A percentile compares a stretch with the other conserved stretches of the same genome.
These are phyloP conservation scores for Xylaria castorea DNA, from an alignment of 495 filamentous ascomycete genomes.

Conservation along the genomic window DNA sequence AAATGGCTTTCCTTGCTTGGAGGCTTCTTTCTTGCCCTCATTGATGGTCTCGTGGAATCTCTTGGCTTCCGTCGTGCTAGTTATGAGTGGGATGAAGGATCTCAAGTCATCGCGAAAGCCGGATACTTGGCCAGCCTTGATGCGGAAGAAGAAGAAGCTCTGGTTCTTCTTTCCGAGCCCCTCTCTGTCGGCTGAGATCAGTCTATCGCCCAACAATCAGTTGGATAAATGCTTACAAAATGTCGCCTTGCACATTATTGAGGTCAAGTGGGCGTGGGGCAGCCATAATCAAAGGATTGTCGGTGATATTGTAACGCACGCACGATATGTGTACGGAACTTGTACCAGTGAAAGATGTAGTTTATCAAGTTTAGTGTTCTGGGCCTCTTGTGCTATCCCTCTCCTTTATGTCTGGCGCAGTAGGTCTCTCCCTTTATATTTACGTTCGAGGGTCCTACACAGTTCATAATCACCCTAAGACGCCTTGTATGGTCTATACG, in stretches of 20 bases:
- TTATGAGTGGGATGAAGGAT: constrained; percentile 37
- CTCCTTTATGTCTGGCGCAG: background rate
- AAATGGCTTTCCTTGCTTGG: constrained; percentile 10
- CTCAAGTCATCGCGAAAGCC: constrained; percentile 39
- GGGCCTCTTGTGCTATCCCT: background rate
- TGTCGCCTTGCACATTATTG: constrained; percentile 30
- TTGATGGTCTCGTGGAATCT: constrained; percentile 25
- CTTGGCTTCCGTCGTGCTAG: constrained; percentile 33
- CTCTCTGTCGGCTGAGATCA: constrained; percentile 30
- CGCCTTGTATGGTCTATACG: background rate
- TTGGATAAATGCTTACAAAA: constrained; percentile 2
- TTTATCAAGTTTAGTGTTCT: background rate
- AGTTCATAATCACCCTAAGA: background rate
- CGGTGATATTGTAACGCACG: background rate
- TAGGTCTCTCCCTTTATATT: constrained; percentile 11
- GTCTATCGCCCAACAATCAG: background rate
- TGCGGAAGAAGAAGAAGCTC: constrained; percentile 43
- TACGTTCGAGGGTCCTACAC: background rate
- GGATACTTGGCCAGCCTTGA: constrained; percentile 31
- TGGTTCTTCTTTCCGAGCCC: constrained; percentile 46
- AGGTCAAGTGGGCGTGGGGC: constrained; percentile 20
- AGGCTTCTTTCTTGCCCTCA: constrained; percentile 16
- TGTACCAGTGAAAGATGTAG: background rate
- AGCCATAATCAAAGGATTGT: background rate
- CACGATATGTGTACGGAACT: background rate